Evolutionary conservation across 306 rosid genomes (phyloP), one percentile per base, ranked within the genome.

Genomic region (Echinosophora koreensis): DNA sequence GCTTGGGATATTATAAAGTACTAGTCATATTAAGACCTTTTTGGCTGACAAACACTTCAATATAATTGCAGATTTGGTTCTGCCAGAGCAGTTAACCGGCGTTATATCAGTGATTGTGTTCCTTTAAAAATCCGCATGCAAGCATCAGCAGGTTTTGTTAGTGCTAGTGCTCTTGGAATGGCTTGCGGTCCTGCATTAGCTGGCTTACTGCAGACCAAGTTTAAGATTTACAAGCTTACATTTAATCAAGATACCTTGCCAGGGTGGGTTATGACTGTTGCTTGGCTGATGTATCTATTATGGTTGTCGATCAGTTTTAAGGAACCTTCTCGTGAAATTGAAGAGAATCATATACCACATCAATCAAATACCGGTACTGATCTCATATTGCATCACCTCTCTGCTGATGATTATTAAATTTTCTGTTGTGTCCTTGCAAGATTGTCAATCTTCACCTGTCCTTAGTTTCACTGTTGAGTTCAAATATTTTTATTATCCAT

Each of bases 131-230:
- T 67, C 71, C 97, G 98, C 60, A 88, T 93, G 97, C 95, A 93
- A 82, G 98, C 98, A 55, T 93, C 98, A 14, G 98, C 98, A 3
- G 98, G 90, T 67, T 93, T 93, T 81, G 98, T 93, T 38, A 93
- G 98, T 80, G 97, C 97, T 44, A 93, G 98, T 50, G 98, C 98
- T 76, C 93, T 93, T 64, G 98, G 98, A 81, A 93, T 93, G 98
- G 98, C 98, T 63, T 89, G 97, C 79, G 98, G 98, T 79, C 98
- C 98, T 71, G 98, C 97, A 66, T 79, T 93, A 54, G 98, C 93
- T 52, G 98, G 95, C 51, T 69, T 91, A 62, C 95, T 93, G 77
- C 98, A 93, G 82, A 91, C 75, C n/a, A 15, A 91, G 6, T 93
- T 93, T 74, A 89, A 81, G 85, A 80, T 93, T 83, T 87, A 64